Percentiles rank a stretch among this genome's conserved stretches.
Conservation (phyloP, 2,329 filamentous ascomycete genomes). For the Exophiala xenobiotica region DNA sequence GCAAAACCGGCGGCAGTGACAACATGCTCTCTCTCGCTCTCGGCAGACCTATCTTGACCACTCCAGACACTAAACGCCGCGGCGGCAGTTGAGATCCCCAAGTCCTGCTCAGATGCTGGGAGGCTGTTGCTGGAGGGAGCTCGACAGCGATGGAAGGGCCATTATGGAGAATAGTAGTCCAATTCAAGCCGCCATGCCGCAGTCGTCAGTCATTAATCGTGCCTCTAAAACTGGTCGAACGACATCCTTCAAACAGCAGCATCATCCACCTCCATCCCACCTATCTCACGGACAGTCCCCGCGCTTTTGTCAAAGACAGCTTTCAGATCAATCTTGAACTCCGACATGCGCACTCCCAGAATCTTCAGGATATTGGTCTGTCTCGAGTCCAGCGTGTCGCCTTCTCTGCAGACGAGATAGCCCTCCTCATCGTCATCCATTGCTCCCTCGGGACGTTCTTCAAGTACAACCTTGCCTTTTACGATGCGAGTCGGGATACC, state of each 20-base stretch:
- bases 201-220: background rate
- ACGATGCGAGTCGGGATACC: slow-evolving; percentile 86
- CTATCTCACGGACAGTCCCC: slow-evolving; percentile 42
- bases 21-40: no score
- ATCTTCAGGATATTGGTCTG: slow-evolving; percentile 93
- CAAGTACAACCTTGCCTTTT: slow-evolving; percentile 81
- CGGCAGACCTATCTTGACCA: no score
- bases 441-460: slow-evolving; percentile 47
- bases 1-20: no score
- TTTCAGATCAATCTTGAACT: slow-evolving; percentile 79
- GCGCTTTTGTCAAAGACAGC: slow-evolving; percentile 57
- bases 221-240: background rate
- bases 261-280: slow-evolving; percentile 44
- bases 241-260: background rate
- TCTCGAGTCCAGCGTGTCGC: slow-evolving; percentile 79
- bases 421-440: slow-evolving; percentile 43
- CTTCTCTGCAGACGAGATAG: slow-evolving; percentile 80
- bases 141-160: no score
- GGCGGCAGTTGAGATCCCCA: no score
- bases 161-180: background rate
- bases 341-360: slow-evolving; percentile 84
- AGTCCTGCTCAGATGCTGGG: no score
- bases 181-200: background rate
- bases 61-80: no score
- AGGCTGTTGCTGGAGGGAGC: no score